Percentiles rank a stretch among this genome's conserved stretches.
Evolutionary conservation across 768 basidiomycete species (phyloP).

Genomic region (Lactarius indigo): DNA sequence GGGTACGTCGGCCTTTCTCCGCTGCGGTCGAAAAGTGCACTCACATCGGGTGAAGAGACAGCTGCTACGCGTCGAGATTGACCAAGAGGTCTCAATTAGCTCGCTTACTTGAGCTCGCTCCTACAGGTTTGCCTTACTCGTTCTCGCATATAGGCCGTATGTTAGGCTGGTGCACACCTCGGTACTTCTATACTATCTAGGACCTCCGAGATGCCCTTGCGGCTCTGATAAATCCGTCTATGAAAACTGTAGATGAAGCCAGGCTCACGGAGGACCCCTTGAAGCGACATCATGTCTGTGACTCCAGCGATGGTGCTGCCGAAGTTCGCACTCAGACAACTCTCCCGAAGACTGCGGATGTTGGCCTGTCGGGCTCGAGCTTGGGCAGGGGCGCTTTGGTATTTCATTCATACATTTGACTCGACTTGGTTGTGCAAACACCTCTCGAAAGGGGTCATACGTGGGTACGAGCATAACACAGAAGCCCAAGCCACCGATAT

Average conservation of each 20-base stretch:
- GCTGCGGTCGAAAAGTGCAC: background rate
- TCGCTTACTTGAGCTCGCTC: slow-evolving; percentile 81
- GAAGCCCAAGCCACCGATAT: too few species aligned
- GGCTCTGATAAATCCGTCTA: slow-evolving; percentile 51
- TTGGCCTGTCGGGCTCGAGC: slow-evolving; percentile 11
- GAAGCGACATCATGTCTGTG: slow-evolving; percentile 81
- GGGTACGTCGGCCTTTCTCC: slow-evolving; percentile 49
- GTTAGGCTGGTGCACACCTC: slow-evolving; percentile 9
- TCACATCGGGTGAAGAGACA: slow-evolving; percentile 57
- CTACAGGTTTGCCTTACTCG: slow-evolving; percentile 48
- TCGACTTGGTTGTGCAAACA: too few species aligned
- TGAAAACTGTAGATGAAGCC: slow-evolving; percentile 57
- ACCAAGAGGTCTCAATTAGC: slow-evolving; percentile 83
- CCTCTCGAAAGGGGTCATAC: too few species aligned
- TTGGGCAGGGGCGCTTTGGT: too few species aligned
- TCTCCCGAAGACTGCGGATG: slow-evolving; percentile 38
- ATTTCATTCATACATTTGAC: too few species aligned
- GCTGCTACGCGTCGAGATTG: slow-evolving; percentile 55
- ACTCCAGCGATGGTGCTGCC: slow-evolving; percentile 85
- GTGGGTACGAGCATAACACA: too few species aligned
- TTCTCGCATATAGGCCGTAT: background rate
- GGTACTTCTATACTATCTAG: slow-evolving; percentile 97
- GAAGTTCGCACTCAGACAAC: slow-evolving; percentile 70
- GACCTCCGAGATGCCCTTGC: slow-evolving; percentile 76
- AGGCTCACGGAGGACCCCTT: slow-evolving; percentile 79